These are phyloP conservation scores for Immersiporthe knoxdaviesiana DNA, from an alignment of 2,329 filamentous ascomycete genomes.

Conservation along the genomic window DNA sequence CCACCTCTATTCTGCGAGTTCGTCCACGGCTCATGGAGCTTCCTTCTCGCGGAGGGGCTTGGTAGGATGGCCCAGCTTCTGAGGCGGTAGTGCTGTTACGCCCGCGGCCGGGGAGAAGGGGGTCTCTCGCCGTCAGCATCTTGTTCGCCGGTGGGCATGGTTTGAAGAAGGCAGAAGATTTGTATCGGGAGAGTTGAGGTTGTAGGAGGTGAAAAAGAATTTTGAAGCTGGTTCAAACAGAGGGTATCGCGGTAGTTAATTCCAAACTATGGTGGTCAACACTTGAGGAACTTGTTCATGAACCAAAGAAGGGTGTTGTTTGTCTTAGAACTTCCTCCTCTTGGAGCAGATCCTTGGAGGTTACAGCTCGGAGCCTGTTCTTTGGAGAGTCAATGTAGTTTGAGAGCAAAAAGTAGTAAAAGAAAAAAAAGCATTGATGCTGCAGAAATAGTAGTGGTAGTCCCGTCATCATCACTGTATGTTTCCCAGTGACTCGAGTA, in stretches of 20 bases:
- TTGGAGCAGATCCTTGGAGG: not conserved
- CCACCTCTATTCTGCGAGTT: not conserved
- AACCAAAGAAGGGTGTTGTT: not conserved
- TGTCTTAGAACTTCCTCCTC: not conserved
- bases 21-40: constrained; percentile 4
- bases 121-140: not conserved
- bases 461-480: not conserved
- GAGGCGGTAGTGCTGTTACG: no score
- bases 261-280: not conserved
- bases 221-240: not conserved
- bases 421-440: not conserved
- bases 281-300: not conserved
- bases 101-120: not conserved
- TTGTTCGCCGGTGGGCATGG: not conserved
- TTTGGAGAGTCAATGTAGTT: not conserved
- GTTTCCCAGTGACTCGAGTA: not conserved
- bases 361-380: not conserved
- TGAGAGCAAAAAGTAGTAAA: not conserved
- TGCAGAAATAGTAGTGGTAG: no score
- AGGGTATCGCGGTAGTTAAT: not conserved
- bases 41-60: not conserved
- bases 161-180: not conserved
- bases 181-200: not conserved
- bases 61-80: not conserved
- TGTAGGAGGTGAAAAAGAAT: no score